Percentiles rank a stretch among this genome's conserved stretches.
Conservation (phyloP, 768 basidiomycete species). For the Vararia minispora region DNA sequence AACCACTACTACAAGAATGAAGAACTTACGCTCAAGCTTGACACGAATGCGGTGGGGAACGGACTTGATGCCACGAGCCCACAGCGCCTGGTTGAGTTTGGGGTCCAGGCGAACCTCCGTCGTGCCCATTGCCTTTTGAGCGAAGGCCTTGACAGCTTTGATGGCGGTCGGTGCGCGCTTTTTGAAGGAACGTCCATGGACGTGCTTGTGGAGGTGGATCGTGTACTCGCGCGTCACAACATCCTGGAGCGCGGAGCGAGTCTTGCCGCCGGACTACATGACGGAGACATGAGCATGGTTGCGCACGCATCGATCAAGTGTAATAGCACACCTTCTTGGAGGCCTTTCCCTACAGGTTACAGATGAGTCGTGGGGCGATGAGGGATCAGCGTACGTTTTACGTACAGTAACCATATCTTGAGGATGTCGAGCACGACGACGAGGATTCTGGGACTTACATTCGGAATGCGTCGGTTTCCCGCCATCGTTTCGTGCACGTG, state of each 20-base stretch:
- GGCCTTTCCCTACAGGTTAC: too few species aligned
- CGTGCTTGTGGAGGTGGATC: slow-evolving; percentile 92
- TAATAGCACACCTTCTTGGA: slow-evolving; percentile 20
- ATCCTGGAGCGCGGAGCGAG: slow-evolving; percentile 93
- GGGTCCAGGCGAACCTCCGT: slow-evolving; percentile 90
- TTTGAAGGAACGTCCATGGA: slow-evolving; percentile 91
- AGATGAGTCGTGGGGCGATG: too few species aligned
- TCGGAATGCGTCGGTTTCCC: too few species aligned
- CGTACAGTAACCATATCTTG: slow-evolving; percentile 51
- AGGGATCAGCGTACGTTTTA: slow-evolving; percentile 9
- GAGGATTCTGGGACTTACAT: slow-evolving; percentile 27
- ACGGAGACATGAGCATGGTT: slow-evolving; percentile 1
- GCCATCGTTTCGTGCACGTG: too few species aligned
- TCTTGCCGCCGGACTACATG: slow-evolving; percentile 62
- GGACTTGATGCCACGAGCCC: slow-evolving; percentile 89
- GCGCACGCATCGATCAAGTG: background rate
- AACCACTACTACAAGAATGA: background rate
- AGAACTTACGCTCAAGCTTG: slow-evolving; percentile 80
- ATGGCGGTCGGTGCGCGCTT: slow-evolving; percentile 96
- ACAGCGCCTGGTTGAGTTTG: slow-evolving; percentile 91
- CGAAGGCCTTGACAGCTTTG: slow-evolving; percentile 89
- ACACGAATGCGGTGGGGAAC: slow-evolving; percentile 89
- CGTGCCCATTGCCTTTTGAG: slow-evolving; percentile 93
- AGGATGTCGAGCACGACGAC: slow-evolving; percentile 49
- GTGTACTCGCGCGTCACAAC: slow-evolving; percentile 99